These are phyloP conservation scores for Microbotryomycetes sp. DNA, from an alignment of 1,284 basidiomycete genomes.

Conservation along the genomic window DNA sequence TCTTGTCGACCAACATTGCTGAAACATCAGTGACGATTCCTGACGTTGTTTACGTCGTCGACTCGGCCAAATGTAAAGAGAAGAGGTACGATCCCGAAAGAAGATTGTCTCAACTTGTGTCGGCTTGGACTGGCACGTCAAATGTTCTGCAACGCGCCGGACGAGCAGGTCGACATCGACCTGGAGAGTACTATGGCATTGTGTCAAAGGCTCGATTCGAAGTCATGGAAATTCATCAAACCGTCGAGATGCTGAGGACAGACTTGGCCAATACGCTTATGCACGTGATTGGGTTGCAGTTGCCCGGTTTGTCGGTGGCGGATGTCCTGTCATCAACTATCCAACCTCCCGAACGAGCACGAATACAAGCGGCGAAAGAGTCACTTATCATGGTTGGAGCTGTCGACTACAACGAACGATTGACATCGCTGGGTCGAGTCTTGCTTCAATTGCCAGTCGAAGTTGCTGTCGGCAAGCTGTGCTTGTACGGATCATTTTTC, in stretches of 20 bases:
- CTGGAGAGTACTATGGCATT: conserved; percentile 87
- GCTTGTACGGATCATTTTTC: conserved; percentile 88
- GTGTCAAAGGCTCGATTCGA: conserved; percentile 61
- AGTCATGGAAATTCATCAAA: conserved; percentile 70
- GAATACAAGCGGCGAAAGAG: conserved; percentile 74
- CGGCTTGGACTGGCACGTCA: conserved; percentile 86
- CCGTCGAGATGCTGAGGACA: conserved; percentile 87
- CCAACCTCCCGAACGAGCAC: conserved; percentile 76
- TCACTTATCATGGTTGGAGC: conserved; percentile 82
- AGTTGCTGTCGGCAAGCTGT: conserved; percentile 80
- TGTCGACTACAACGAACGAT: conserved; percentile 60
- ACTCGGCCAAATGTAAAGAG: conserved; percentile 83
- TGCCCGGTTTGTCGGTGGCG: conserved; percentile 79
- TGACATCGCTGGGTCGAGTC: conserved; percentile 82
- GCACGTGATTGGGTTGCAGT: conserved; percentile 95
- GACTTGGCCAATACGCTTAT: conserved; percentile 86
- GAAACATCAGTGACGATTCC: conserved; percentile 96
- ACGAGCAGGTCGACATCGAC: conserved; percentile 83
- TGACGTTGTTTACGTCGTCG: conserved; percentile 91
- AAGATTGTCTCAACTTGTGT: conserved; percentile 78
- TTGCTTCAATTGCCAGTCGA: conserved; percentile 86
- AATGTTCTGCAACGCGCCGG: conserved; percentile 91
- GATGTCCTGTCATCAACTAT: conserved; percentile 79
- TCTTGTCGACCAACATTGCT: conserved; percentile 91
- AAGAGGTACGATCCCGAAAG: conserved; percentile 85